phyloP scores from a whole-genome alignment of 345 rosid genomes.

The Hibiscus syriacus region DNA sequence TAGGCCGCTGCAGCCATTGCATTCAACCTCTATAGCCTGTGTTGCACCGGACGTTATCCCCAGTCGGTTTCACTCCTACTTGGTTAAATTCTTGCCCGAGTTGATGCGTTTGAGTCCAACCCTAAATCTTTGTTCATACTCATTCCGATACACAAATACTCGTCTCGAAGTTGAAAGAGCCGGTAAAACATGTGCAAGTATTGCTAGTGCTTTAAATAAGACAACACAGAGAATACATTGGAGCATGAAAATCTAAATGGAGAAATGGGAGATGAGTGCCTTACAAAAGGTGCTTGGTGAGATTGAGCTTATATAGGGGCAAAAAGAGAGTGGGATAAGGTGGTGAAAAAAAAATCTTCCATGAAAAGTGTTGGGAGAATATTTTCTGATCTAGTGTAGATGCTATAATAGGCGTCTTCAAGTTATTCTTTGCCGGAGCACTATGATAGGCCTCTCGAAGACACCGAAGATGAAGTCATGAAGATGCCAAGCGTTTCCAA shows the following conservation, averaged over 20 bases:
- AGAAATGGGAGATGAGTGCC: not conserved
- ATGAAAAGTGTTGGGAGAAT: too few species aligned
- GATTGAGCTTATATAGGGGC: conserved; percentile 3
- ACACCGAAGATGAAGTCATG: too few species aligned
- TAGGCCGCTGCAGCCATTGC: conserved; percentile 29
- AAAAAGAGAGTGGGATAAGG: too few species aligned
- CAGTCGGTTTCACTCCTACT: conserved; percentile 54
- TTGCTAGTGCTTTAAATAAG: not conserved
- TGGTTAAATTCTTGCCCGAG: conserved; percentile 67
- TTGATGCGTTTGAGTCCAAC: conserved; percentile 55
- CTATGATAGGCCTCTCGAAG: too few species aligned
- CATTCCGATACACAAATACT: not conserved
- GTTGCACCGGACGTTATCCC: conserved; percentile 56
- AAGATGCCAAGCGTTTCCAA: too few species aligned
- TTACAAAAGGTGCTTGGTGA: not conserved
- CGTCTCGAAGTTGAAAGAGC: conserved; percentile 17
- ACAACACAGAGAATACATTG: conserved; percentile 1
- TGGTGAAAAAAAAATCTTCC: too few species aligned
- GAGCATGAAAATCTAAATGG: conserved; percentile 7
- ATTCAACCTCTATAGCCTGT: conserved; percentile 45
- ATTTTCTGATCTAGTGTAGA: too few species aligned
- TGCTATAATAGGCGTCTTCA: too few species aligned
- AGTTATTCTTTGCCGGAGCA: too few species aligned
- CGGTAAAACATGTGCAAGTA: conserved; percentile 4
- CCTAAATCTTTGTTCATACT: conserved; percentile 33